phyloP scores from a whole-genome alignment of 2,329 filamentous ascomycete species.

The Rhynchosporium secalis region DNA sequence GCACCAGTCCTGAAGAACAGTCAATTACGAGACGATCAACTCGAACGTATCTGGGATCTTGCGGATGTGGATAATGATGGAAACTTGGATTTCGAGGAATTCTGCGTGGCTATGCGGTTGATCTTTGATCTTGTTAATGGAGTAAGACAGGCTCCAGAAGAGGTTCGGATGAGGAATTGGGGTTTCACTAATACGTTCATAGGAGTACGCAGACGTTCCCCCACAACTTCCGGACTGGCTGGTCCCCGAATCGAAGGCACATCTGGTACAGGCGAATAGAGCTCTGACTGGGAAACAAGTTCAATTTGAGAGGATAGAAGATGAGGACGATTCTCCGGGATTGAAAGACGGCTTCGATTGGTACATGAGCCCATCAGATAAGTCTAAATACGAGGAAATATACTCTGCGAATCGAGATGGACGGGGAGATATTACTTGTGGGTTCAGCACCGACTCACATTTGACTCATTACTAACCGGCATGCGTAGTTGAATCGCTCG shows the following conservation, averaged over 20 bases:
- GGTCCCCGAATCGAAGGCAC: slow-evolving; percentile 90
- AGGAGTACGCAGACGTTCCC: slow-evolving; percentile 93
- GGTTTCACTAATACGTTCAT: slow-evolving; percentile 16
- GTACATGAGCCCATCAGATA: slow-evolving; percentile 96
- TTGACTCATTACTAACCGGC: slow-evolving; percentile 30
- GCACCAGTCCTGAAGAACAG: slow-evolving; percentile 73
- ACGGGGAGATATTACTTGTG: slow-evolving; percentile 80
- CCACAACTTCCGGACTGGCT: slow-evolving; percentile 88
- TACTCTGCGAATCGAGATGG: slow-evolving; percentile 89
- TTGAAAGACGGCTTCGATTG: slow-evolving; percentile 97
- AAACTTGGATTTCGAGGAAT: slow-evolving; percentile 98
- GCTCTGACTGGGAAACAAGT: slow-evolving; percentile 78
- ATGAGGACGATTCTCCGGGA: slow-evolving; percentile 78
- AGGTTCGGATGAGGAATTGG: neutral
- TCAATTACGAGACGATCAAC: slow-evolving; percentile 73
- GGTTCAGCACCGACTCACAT: slow-evolving; percentile 39
- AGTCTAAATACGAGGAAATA: slow-evolving; percentile 94
- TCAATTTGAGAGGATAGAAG: slow-evolving; percentile 82
- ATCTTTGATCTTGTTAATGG: slow-evolving; percentile 98
- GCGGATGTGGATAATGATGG: slow-evolving; percentile 97
- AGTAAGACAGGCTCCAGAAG: slow-evolving; percentile 51
- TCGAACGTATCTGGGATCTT: slow-evolving; percentile 97
- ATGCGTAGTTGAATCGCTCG: slow-evolving; percentile 67
- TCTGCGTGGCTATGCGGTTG: slow-evolving; percentile 96
- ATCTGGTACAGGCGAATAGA: slow-evolving; percentile 80